Base-by-base conservation (phyloP, 2,329 filamentous ascomycete species). In the Trichoderma koningiopsis region DNA sequence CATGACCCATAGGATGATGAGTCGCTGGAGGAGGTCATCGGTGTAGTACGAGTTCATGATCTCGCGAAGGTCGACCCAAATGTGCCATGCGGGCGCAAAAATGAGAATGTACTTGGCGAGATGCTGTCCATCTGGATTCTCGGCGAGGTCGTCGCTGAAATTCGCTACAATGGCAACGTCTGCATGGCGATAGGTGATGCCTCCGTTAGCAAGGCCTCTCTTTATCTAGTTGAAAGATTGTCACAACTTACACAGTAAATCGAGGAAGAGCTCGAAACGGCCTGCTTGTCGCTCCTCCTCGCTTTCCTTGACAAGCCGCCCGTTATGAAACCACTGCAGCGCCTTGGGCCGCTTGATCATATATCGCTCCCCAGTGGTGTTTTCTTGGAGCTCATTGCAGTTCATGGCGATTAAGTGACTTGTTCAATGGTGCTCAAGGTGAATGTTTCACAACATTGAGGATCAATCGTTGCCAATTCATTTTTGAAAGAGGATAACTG, bases 31-130 rank as follows among this genome's bases (percentile, higher is more conserved):
- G 24, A 85, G 73, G 71, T 85, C 84, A 70, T 85, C 83, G 64
- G 82, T 84, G 74, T 85, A 85, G 75, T 83, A 85, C 8, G 81
- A 83, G 74, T 85, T 85, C 82, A 85, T 85, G 68, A 85, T 76
- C 74, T 85, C 83, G 70, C 83, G 81, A 22, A 84, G 76, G 70
- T 85, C 83, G 52, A 78, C 79, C 83, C 83, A 85, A 60, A 85
- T 81, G 70, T 85, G 81, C 83, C 83, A 85, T 68, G 83, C 82
- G 11, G 82, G 82, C 8, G 82, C 77, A 47, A 84, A 82, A 47
- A 84, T 82, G 56, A 85, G 79, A 33, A 85, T 77, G 72, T 84
- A 85, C 74, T 85, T 84, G 64, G 80, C 80, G 5, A 85, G 77
- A 40, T 81, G 79, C 24, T 75, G 74, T 27, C 82, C 82, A 31